These are phyloP conservation scores for Magnaporthales sp. DNA, from an alignment of 2,329 filamentous ascomycete species.

Conservation along the genomic window DNA sequence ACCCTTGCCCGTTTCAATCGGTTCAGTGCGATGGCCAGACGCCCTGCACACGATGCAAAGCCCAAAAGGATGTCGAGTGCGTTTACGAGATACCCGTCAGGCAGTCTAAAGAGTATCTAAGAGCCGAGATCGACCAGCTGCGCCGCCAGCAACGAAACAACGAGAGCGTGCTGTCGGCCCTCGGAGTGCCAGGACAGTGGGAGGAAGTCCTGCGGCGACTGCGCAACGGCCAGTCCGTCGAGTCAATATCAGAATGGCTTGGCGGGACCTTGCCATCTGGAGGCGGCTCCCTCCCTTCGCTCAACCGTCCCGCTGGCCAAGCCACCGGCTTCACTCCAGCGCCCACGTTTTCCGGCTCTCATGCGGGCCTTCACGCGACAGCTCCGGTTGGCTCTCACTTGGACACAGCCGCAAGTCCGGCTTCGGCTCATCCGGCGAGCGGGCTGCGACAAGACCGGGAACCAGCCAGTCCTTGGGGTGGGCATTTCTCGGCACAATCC, in stretches of 20 bases:
- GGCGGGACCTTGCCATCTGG: conserved; percentile 21
- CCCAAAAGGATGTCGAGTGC: conserved; percentile 46
- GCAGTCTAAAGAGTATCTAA: conserved; percentile 54
- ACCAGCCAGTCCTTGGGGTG: conserved; percentile 35
- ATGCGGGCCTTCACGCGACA: conserved; percentile 19
- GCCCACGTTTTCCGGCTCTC: conserved; percentile 19
- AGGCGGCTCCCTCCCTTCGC: conserved; percentile 20
- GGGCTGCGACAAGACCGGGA: conserved; percentile 27
- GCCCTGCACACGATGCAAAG: conserved; percentile 46
- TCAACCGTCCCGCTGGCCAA: conserved; percentile 18
- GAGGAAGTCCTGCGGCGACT: conserved; percentile 46
- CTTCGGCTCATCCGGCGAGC: conserved; percentile 20
- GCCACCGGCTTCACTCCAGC: conserved; percentile 17
- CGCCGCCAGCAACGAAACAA: conserved; percentile 44
- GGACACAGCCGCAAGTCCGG: conserved; percentile 19
- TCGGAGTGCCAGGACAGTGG: conserved; percentile 40
- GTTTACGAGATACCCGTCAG: conserved; percentile 54
- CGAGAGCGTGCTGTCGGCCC: conserved; percentile 46
- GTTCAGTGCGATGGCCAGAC: conserved; percentile 48
- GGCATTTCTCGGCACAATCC: conserved; percentile 33
- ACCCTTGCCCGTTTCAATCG: background rate
- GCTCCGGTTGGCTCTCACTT: conserved; percentile 22
- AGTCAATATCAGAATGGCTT: conserved; percentile 48
- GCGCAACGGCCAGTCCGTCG: conserved; percentile 43
- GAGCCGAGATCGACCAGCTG: conserved; percentile 49